These are phyloP conservation scores for Epithele typhae DNA, from an alignment of 768 basidiomycete species.

Conservation along the genomic window DNA sequence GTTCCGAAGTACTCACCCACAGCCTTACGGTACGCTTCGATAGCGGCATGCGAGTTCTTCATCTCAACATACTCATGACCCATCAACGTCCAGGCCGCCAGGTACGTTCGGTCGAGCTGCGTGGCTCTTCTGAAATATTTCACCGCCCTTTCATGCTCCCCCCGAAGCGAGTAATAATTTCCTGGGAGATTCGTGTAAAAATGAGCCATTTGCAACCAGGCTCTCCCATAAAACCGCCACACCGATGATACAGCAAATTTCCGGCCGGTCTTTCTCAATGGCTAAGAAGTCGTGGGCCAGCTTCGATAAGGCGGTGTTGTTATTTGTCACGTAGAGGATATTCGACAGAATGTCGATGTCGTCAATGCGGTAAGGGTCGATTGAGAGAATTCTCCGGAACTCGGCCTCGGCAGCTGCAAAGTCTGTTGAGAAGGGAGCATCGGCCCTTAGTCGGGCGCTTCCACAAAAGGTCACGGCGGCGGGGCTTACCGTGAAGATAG, in stretches of 20 bases:
- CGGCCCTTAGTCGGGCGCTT: background rate
- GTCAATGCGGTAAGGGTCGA: slow-evolving; percentile 89
- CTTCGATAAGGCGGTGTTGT: slow-evolving; percentile 80
- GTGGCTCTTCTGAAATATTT: slow-evolving; percentile 93
- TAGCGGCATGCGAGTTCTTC: slow-evolving; percentile 99
- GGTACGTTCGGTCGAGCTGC: slow-evolving; percentile 90
- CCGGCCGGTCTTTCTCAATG: slow-evolving; percentile 89
- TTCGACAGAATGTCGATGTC: slow-evolving; percentile 96
- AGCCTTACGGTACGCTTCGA: slow-evolving; percentile 94
- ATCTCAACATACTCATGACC: slow-evolving; percentile 98
- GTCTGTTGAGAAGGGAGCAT: slow-evolving; percentile 45
- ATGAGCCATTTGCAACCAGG: background rate
- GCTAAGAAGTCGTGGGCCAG: slow-evolving; percentile 89
- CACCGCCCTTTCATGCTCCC: slow-evolving; percentile 94
- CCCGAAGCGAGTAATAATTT: slow-evolving; percentile 93
- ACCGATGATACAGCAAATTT: slow-evolving; percentile 96
- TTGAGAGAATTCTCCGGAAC: slow-evolving; percentile 75
- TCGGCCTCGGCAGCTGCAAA: slow-evolving; percentile 81
- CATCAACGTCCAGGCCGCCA: slow-evolving; percentile 98
- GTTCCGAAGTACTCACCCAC: slow-evolving; percentile 57
- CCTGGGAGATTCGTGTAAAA: too few relatives aligned
- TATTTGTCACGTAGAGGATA: slow-evolving; percentile 93
- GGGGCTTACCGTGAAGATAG: slow-evolving; percentile 75
- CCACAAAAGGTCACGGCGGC: background rate
- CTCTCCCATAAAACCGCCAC: slow-evolving; percentile 23